Percentiles rank a stretch among this genome's conserved stretches.
Conservation (phyloP, 2,329 filamentous ascomycete genomes). For the Apiospora rasikravindrae region DNA sequence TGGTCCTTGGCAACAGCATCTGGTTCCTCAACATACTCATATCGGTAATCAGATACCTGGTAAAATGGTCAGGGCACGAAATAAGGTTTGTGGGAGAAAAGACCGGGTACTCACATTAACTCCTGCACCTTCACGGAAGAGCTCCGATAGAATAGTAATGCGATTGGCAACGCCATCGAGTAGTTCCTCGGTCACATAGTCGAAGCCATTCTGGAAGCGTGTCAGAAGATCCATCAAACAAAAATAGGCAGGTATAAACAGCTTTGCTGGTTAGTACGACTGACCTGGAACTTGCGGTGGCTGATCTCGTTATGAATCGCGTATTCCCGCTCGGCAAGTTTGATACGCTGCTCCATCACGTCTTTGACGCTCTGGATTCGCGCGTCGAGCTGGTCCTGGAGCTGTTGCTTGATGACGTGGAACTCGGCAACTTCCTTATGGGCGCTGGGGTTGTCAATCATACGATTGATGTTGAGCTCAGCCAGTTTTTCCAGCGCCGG, state of each 20-base stretch:
- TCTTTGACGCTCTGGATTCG: not conserved
- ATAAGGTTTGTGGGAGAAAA: not conserved
- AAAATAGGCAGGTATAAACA: conserved; percentile 5
- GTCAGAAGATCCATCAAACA: conserved; percentile 28
- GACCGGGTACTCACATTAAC: conserved; percentile 34
- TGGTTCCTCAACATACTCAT: conserved; percentile 32
- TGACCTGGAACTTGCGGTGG: conserved; percentile 47
- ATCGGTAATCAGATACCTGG: conserved; percentile 35
- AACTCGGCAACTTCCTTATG: conserved; percentile 62
- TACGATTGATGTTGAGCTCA: conserved; percentile 60
- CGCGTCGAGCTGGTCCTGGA: conserved; percentile 50
- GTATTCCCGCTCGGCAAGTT: conserved; percentile 31
- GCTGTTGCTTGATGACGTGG: conserved; percentile 53
- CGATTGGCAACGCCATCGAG: conserved; percentile 37
- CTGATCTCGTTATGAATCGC: conserved; percentile 43
- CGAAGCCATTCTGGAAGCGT: conserved; percentile 33
- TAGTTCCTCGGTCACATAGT: conserved; percentile 36
- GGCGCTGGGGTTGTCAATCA: conserved; percentile 58
- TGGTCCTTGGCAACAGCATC: conserved; percentile 32
- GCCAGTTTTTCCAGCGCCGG: conserved; percentile 70
- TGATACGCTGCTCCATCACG: not conserved
- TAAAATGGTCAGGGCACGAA: conserved; percentile 6
- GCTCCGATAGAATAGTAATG: conserved; percentile 33
- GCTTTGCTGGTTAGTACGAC: conserved; percentile 23
- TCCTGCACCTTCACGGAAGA: conserved; percentile 32